Evolutionary conservation across 148 eudicot genomes (phyloP).

Genomic region (Camellia sinensis): DNA sequence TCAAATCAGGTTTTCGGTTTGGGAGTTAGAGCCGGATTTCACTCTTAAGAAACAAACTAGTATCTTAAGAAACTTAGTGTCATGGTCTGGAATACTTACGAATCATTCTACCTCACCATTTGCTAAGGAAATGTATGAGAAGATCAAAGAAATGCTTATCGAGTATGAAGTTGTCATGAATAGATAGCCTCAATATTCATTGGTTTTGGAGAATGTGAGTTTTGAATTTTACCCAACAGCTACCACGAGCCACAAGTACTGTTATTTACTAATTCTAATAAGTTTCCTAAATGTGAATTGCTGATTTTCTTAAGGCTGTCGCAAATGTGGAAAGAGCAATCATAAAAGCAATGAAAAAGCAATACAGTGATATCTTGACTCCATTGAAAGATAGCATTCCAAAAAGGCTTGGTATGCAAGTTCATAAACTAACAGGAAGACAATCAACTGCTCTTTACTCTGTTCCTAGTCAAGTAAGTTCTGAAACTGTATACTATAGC

Average conservation of each 20-base stretch:
- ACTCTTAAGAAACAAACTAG: no score
- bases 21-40: no score
- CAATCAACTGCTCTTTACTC: conserved; percentile 55
- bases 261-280: neutral
- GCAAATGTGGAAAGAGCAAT: conserved; percentile 84
- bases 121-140: conserved; percentile 72
- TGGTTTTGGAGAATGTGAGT: conserved; percentile 79
- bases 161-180: conserved; percentile 77
- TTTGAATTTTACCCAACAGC: neutral
- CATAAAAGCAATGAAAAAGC: conserved; percentile 77
- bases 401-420: conserved; percentile 82
- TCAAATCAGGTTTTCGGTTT: no score
- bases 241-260: neutral
- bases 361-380: conserved; percentile 69
- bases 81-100: conserved; percentile 73
- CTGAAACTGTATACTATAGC: neutral
- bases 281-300: neutral
- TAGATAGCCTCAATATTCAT: conserved; percentile 81
- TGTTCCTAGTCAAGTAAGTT: conserved; percentile 66
- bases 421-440: conserved; percentile 77
- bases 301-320: conserved; percentile 47
- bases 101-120: conserved; percentile 81
- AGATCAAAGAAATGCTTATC: conserved; percentile 48
- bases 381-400: conserved; percentile 82
- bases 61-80: conserved; percentile 17